Evolutionary conservation across 1,284 basidiomycete genomes (phyloP).

Genomic region (Vanrija sp.): DNA sequence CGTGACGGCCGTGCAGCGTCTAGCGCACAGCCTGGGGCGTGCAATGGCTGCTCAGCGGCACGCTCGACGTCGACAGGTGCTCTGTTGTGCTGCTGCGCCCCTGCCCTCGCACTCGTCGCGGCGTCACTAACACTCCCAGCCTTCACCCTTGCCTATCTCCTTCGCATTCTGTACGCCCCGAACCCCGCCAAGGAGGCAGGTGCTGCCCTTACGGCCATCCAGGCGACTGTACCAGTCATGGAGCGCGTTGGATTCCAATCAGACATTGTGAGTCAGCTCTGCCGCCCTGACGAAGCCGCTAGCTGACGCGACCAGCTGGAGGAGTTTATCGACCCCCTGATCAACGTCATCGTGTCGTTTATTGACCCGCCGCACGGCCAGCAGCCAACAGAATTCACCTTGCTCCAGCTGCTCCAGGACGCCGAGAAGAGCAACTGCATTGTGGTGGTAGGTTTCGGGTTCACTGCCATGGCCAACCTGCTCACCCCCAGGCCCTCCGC

Average conservation of each 20-base stretch:
- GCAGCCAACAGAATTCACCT: constrained; percentile 46
- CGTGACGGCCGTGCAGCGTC: too few relatives aligned
- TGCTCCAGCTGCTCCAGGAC: constrained; percentile 43
- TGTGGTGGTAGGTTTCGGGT: constrained; percentile 29
- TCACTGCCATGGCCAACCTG: constrained; percentile 57
- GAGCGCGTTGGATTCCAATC: constrained; percentile 63
- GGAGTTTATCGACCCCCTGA: constrained; percentile 42
- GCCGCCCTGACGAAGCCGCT: neutral
- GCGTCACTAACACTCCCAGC: constrained; percentile 48
- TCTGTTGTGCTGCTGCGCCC: too few relatives aligned
- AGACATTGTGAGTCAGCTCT: constrained; percentile 54
- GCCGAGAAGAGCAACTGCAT: constrained; percentile 45
- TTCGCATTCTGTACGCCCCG: constrained; percentile 55
- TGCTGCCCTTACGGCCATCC: constrained; percentile 56
- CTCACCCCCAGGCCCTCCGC: constrained; percentile 54
- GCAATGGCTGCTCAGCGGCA: too few relatives aligned
- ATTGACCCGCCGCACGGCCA: constrained; percentile 25
- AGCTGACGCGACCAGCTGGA: constrained; percentile 28
- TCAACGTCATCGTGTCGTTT: constrained; percentile 33
- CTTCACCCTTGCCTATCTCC: constrained; percentile 64
- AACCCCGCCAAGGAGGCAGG: constrained; percentile 55
- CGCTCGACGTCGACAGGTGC: too few relatives aligned
- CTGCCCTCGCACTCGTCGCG: too few relatives aligned
- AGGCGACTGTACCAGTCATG: constrained; percentile 57
- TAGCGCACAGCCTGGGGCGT: too few relatives aligned